Base-by-base conservation (phyloP, 2,329 filamentous ascomycete genomes). In the Penicillium sp. region DNA sequence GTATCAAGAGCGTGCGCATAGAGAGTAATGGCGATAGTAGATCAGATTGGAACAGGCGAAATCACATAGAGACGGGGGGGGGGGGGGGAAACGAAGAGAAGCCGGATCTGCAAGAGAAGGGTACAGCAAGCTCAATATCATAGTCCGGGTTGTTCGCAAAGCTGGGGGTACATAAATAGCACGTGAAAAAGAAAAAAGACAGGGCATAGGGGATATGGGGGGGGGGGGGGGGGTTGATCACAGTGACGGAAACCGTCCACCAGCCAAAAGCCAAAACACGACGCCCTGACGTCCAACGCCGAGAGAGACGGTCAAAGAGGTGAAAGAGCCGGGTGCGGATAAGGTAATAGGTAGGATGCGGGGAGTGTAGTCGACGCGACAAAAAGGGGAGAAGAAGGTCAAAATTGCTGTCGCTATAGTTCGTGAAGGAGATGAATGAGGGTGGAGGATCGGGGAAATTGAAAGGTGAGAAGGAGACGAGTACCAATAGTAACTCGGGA, bases 231-330 rank as follows among this genome's bases (percentile, higher is more conserved):
- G n/a, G n/a, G n/a, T n/a, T n/a, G n/a, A 38, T 27, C 25, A 31
- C 15, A 25, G 17, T 39, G 55, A 60, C 52, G 48, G 25, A 53
- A 58, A 70, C 62, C 63, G 66, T 67, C 68, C 69, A n/a, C 36
- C 36, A 39, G 36, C 36, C n/a, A 39, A 39, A 38, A 67, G 69
- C 69, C 70, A 73, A 71, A 73, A 62, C 70, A 68, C 65, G 70
- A 72, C 69, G 70, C 70, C 72, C 68, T 69, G 70, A 73, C 70
- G 66, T 71, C 72, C 71, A 74, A 74, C 72, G 70, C 72, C 71
- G 64, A 68, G 64, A 66, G 59, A 70, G 68, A 73, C 69, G 70
- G 70, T 68, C 68, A 66, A 65, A 67, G 61, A 61, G 62, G 65
- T 63, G 59, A 65, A 69, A 66, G 63, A 60, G 60, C 61, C 58